Evolutionary conservation across 805 yeast genomes (phyloP).

Genomic region (Candida ponderosae): DNA sequence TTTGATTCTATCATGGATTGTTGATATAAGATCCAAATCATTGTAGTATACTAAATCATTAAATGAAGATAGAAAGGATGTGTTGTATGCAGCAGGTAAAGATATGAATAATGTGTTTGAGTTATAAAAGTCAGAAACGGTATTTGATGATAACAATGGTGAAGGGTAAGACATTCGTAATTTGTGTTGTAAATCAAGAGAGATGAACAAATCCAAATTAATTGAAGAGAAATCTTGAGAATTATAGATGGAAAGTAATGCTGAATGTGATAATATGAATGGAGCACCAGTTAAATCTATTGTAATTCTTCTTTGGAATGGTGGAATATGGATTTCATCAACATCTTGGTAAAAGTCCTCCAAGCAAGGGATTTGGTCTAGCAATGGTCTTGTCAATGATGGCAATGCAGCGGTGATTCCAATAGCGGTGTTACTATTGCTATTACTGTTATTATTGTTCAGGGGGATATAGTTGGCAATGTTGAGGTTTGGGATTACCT

Average conservation of each 20-base stretch:
- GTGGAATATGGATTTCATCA: constrained; percentile 14
- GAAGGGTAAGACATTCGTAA: too few relatives aligned
- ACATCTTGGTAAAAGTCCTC: constrained; percentile 18
- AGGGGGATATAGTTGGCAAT: too few relatives aligned
- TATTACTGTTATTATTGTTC: too few relatives aligned
- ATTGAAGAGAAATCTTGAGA: constrained; percentile 14
- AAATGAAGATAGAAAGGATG: constrained; percentile 8
- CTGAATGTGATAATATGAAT: constrained; percentile 9
- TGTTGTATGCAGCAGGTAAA: constrained; percentile 14
- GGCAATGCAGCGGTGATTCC: too few relatives aligned
- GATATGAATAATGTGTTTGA: constrained; percentile 17
- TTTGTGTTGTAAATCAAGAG: constrained; percentile 8
- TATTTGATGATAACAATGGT: too few relatives aligned
- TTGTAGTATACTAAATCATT: constrained; percentile 14
- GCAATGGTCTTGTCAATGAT: too few relatives aligned
- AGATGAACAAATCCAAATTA: constrained; percentile 13
- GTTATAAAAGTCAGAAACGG: constrained; percentile 8
- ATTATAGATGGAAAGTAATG: constrained; percentile 10
- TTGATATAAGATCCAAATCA: constrained; percentile 10
- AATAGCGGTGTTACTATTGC: too few relatives aligned
- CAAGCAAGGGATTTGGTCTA: constrained; percentile 8
- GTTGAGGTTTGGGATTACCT: too few relatives aligned
- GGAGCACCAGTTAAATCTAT: constrained; percentile 12
- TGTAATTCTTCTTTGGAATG: constrained; percentile 5
- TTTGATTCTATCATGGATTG: constrained; percentile 11